Evolutionary conservation across 148 eudicot genomes (phyloP), one percentile per base, ranked within the genome.

Genomic region (Fagopyrum homotropicum): DNA sequence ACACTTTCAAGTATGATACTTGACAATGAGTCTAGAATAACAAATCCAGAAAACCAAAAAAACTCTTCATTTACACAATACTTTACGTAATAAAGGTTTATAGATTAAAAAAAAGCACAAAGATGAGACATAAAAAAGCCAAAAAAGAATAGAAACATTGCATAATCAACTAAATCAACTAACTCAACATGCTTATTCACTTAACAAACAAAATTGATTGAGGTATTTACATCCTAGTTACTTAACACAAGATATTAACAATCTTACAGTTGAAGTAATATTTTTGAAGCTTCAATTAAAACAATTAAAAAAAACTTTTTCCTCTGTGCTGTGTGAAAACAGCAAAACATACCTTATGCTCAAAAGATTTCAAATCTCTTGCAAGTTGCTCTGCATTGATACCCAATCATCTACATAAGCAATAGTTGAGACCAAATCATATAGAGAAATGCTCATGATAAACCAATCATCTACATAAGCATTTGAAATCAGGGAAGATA

Each of bases 321-420:
- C 51, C 51, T 1, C 51, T 49, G 51, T 9, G 51, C 2, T 9
- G 51, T 7, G 51, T 49, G 15, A 14, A 64, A 64, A 40, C 70
- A 64, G 19, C 1, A 40, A 40, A 35, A 35, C 70, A 40, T 80
- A 93, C 98, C 95, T 93, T 93, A 55, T 91, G 80, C 79, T 93
- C 97, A 59, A 93, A 93, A 5, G 97, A 93, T 82, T 93, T 93
- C 52, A 93, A 84, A 84, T 88, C 97, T 69, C 98, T 90, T 30
- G 98, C 91, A 75, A 93, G 98, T 75, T 93, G 98, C 81, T 93
- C 98, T 15, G 98, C 98, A 52, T 91, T 93, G 75, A 93, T 85
- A 59, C 98, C 98, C 81, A n/a, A n/a, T n/a, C n/a, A n/a, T n/a
- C n/a, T n/a, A n/a, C n/a, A n/a, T n/a, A n/a, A n/a, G n/a, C n/a